A percentile compares a stretch with the other conserved stretches of the same genome.
phyloP scores from a whole-genome alignment of 352 stramenopile genomes.

The Phytophthora ohioensis region DNA sequence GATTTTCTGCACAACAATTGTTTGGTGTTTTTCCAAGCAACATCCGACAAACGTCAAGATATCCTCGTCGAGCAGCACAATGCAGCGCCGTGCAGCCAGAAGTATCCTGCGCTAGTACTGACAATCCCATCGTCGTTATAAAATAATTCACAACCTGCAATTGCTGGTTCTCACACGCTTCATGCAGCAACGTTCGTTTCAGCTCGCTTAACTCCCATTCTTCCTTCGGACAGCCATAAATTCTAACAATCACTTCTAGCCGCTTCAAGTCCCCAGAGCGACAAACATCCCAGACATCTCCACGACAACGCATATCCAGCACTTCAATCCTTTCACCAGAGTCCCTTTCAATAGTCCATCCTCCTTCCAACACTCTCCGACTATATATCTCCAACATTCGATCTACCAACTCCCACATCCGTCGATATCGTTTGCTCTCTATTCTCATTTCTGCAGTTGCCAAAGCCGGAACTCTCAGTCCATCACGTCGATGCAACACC shows the following conservation, averaged over 20 bases:
- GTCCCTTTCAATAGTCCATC: background rate
- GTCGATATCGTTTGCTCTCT: conserved; percentile 39
- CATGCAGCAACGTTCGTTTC: conserved; percentile 59
- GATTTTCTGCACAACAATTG: conserved; percentile 3
- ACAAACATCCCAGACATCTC: conserved; percentile 62
- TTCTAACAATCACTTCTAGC: conserved; percentile 43
- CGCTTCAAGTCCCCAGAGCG: conserved; percentile 48
- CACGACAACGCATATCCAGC: conserved; percentile 53
- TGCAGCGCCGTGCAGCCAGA: conserved; percentile 61
- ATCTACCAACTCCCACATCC: conserved; percentile 49
- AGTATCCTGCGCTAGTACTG: conserved; percentile 34
- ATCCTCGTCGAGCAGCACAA: conserved; percentile 51
- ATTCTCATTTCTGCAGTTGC: conserved; percentile 19
- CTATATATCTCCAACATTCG: conserved; percentile 39
- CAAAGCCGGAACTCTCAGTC: background rate
- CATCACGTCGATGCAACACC: conserved; percentile 7
- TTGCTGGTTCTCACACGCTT: conserved; percentile 54
- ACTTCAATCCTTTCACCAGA: conserved; percentile 17
- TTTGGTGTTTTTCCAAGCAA: conserved; percentile 33
- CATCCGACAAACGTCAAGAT: conserved; percentile 53
- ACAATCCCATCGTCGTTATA: conserved; percentile 24
- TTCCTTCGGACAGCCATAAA: conserved; percentile 26
- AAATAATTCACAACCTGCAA: conserved; percentile 40
- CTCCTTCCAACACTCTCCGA: conserved; percentile 10
- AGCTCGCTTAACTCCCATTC: conserved; percentile 36